These are phyloP conservation scores for Aquilaria agallochum DNA, from an alignment of 441 rosid genomes.

Conservation along the genomic window DNA sequence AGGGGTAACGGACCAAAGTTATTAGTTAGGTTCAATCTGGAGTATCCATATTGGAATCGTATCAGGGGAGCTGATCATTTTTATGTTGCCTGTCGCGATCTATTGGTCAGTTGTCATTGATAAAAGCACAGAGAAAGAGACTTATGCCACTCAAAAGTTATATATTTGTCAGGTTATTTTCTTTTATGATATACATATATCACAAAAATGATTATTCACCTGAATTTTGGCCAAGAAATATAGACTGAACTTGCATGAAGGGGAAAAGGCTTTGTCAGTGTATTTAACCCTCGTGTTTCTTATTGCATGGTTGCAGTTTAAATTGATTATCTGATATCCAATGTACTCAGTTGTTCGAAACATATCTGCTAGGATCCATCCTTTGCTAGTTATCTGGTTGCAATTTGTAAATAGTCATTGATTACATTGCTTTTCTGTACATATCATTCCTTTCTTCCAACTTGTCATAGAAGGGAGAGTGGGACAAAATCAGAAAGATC, in stretches of 20 bases:
- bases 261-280: too few relatives aligned
- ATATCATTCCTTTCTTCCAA: too few relatives aligned
- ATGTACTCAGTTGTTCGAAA: too few relatives aligned
- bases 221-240: slow-evolving; percentile 16
- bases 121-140: slow-evolving; percentile 18
- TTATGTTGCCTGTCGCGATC: slow-evolving; percentile 36
- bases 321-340: too few relatives aligned
- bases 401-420: too few relatives aligned
- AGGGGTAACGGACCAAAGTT: background rate
- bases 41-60: slow-evolving; percentile 38
- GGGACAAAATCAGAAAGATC: background rate
- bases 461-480: too few relatives aligned
- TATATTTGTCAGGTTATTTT: slow-evolving; percentile 16
- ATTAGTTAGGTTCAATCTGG: slow-evolving; percentile 13
- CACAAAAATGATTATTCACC: slow-evolving; percentile 20
- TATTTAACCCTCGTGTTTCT: too few relatives aligned
- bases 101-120: slow-evolving; percentile 25
- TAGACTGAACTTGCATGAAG: background rate
- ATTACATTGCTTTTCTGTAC: too few relatives aligned
- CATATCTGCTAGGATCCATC: too few relatives aligned
- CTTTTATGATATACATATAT: slow-evolving; percentile 2
- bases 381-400: too few relatives aligned
- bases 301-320: too few relatives aligned
- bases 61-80: slow-evolving; percentile 41
- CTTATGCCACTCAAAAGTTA: slow-evolving; percentile 26